Percentiles rank a stretch among this genome's conserved stretches.
These are phyloP conservation scores for Asterochloris sp. DNA, from an alignment of 139 green algal genomes.

Conservation along the genomic window DNA sequence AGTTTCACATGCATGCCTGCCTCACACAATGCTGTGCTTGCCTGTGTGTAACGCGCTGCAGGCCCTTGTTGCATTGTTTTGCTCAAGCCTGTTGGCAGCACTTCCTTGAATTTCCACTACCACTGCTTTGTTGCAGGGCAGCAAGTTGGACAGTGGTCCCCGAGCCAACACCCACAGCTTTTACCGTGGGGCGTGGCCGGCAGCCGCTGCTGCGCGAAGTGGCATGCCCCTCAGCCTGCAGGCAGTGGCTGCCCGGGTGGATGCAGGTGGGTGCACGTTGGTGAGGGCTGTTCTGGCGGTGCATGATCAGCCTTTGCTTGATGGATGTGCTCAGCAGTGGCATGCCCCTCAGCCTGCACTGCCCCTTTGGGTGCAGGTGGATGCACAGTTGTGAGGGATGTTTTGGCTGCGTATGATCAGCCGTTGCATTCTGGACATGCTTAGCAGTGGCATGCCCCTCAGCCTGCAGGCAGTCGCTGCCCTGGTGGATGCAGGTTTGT, in stretches of 20 bases:
- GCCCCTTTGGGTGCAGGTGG: slow-evolving; percentile 18
- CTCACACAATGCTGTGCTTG: too few relatives aligned
- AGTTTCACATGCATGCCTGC: too few relatives aligned
- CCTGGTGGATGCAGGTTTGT: slow-evolving; percentile 13
- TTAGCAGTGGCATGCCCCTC: slow-evolving; percentile 13
- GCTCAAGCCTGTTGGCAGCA: too few relatives aligned
- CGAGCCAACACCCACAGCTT: slow-evolving; percentile 24
- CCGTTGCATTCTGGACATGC: too few relatives aligned
- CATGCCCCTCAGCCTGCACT: slow-evolving; percentile 32
- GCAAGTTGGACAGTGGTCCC: background rate
- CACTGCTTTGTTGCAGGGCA: slow-evolving; percentile 7
- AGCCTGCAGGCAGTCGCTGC: slow-evolving; percentile 34
- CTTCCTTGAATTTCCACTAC: background rate
- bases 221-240: slow-evolving; percentile 34
- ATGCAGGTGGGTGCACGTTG: slow-evolving; percentile 11
- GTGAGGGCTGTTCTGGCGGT: too few relatives aligned
- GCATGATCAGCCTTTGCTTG: too few relatives aligned
- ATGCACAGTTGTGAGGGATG: background rate
- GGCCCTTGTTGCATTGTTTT: too few relatives aligned
- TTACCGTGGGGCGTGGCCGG: slow-evolving; percentile 27
- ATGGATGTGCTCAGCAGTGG: background rate
- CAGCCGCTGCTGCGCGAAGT: slow-evolving; percentile 27
- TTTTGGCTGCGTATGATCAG: too few relatives aligned
- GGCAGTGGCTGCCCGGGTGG: slow-evolving; percentile 19
- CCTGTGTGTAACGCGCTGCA: too few relatives aligned